Base-by-base conservation (phyloP, 768 basidiomycete genomes). In the Agrocybe praecox region DNA sequence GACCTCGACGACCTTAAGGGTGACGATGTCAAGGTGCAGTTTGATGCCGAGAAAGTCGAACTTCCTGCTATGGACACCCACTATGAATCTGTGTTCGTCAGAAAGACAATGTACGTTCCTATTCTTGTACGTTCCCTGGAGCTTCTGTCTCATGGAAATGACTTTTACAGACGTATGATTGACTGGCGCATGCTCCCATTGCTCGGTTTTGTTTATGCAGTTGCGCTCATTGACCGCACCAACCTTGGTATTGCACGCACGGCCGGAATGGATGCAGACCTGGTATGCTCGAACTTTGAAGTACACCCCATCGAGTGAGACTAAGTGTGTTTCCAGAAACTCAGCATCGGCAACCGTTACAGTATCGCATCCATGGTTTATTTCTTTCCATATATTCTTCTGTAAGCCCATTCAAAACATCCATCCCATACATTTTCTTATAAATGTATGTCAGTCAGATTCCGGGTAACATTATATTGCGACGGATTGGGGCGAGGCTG, bases 151-250 rank as follows among this genome's bases (percentile, higher is more conserved):
- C 18, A 15, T 14, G 12, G 14, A 15, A n/a, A 40, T 40, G 12
- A 7, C 8, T 40, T 34, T 22, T 22, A 19, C 23, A 76, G 75
- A 58, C 69, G 70, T 32, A 62, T 53, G 26, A 60, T 76, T 44
- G 74, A 76, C 47, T 64, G 69, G 57, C 67, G 74, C 22, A 63
- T 75, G 58, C 62, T 76, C n/a, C 75, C 74, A 21, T 53, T 76
- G 23, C 64, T 74, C 2, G 73, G 73, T 26, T 44, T 72, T 19
- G 52, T 74, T n/a, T 74, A 74, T 50, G 67, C 74, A 33, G 56
- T 73, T 17, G 70, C 74, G 1, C 61, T 74, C 23, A 73, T 74
- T 46, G 73, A 75, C 48, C 63, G 73, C 36, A 66, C 67, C 32
- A 75, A 75, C 48, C 63, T 75, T 21, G 71, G 69, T 5, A 63